A percentile compares a stretch with the other conserved stretches of the same genome.
Evolutionary conservation across 768 basidiomycete species (phyloP).

Genomic region (Polyporus arcularius): DNA sequence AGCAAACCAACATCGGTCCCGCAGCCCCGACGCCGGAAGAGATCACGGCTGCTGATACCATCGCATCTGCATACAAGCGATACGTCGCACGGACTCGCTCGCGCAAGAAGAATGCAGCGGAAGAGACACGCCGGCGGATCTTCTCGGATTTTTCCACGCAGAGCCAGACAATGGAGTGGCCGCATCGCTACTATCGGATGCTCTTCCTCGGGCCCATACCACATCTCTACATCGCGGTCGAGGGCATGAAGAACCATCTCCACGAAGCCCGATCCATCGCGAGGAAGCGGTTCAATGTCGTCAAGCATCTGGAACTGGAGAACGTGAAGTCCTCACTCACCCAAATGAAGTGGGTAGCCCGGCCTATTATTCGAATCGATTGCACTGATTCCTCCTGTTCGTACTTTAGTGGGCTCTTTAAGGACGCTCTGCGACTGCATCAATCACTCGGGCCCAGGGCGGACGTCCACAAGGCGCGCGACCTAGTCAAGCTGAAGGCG

Average conservation of each 20-base stretch:
- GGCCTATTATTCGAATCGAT: too few relatives aligned
- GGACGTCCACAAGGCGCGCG: slow-evolving; percentile 28
- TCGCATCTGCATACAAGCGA: too few relatives aligned
- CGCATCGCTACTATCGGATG: slow-evolving; percentile 32
- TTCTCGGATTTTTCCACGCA: not conserved
- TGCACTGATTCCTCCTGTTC: too few relatives aligned
- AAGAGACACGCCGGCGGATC: slow-evolving; percentile 7
- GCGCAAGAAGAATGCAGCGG: slow-evolving; percentile 2
- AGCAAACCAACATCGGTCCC: too few relatives aligned
- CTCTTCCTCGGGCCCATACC: slow-evolving; percentile 42
- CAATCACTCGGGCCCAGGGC: slow-evolving; percentile 35
- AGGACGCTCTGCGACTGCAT: slow-evolving; percentile 29
- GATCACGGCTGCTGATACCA: too few relatives aligned
- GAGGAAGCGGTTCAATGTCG: slow-evolving; percentile 33
- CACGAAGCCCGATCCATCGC: slow-evolving; percentile 32
- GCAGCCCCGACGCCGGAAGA: too few relatives aligned
- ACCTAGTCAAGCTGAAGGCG: slow-evolving; percentile 29
- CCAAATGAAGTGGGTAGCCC: slow-evolving; percentile 38
- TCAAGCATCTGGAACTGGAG: slow-evolving; percentile 26
- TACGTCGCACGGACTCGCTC: too few relatives aligned
- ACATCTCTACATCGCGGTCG: slow-evolving; percentile 43
- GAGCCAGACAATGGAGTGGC: slow-evolving; percentile 29
- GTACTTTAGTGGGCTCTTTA: slow-evolving; percentile 28
- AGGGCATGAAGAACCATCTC: slow-evolving; percentile 31
- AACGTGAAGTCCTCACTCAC: slow-evolving; percentile 17